A percentile compares a stretch with the other conserved stretches of the same genome.
phyloP scores from a whole-genome alignment of 2,329 filamentous ascomycete species.

The Xylariaceae sp. region DNA sequence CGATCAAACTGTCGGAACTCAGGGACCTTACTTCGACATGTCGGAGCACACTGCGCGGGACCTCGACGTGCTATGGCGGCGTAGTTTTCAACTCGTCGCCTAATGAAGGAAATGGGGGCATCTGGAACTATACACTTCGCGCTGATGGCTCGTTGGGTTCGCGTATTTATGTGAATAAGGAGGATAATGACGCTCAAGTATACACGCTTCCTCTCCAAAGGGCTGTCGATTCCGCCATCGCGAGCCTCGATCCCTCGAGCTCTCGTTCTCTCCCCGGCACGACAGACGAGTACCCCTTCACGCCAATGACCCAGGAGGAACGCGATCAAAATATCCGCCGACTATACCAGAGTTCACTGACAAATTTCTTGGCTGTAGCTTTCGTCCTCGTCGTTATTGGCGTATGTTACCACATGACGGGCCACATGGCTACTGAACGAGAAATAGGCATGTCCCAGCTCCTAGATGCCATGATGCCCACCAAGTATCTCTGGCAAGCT shows the following conservation, averaged over 20 bases:
- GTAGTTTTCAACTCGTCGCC: slow-evolving; percentile 80
- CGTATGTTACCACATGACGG: slow-evolving; percentile 85
- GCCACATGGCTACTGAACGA: slow-evolving; percentile 83
- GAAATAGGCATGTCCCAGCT: slow-evolving; percentile 88
- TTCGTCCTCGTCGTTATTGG: slow-evolving; percentile 83
- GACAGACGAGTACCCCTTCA: slow-evolving; percentile 78
- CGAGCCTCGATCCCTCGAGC: slow-evolving; percentile 53
- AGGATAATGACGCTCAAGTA: slow-evolving; percentile 76
- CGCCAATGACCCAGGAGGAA: slow-evolving; percentile 71
- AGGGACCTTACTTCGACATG: slow-evolving; percentile 68
- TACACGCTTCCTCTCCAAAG: slow-evolving; percentile 82
- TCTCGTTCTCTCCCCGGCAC: slow-evolving; percentile 48
- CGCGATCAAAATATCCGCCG: slow-evolving; percentile 69
- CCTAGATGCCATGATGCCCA: slow-evolving; percentile 91
- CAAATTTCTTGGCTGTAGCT: slow-evolving; percentile 77
- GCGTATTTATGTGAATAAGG: slow-evolving; percentile 68
- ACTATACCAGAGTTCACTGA: slow-evolving; percentile 75
- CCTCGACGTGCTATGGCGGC: slow-evolving; percentile 75
- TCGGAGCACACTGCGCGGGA: slow-evolving; percentile 67
- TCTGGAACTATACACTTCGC: slow-evolving; percentile 88
- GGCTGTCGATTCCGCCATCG: slow-evolving; percentile 78
- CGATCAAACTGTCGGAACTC: slow-evolving; percentile 61
- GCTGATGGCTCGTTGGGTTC: slow-evolving; percentile 74
- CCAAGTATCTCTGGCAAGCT: slow-evolving; percentile 74
- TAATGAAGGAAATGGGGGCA: slow-evolving; percentile 66